These are phyloP conservation scores for Phoenix dactylifera DNA, from an alignment of 176 grass and related monocot species.

Conservation along the genomic window DNA sequence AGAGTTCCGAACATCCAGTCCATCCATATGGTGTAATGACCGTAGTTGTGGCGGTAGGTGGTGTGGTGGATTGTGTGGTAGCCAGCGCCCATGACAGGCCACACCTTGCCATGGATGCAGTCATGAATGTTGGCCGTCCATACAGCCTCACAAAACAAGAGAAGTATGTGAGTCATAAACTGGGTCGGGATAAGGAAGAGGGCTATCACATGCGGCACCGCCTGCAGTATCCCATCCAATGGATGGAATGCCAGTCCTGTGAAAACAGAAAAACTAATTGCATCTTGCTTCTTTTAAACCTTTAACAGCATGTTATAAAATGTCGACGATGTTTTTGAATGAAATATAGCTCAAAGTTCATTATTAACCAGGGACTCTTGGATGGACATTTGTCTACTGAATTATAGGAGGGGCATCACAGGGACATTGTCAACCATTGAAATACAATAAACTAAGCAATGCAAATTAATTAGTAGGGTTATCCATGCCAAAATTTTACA, in stretches of 20 bases:
- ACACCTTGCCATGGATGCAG: slow-evolving; percentile 91
- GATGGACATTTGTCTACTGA: too few species aligned
- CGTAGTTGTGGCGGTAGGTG: slow-evolving; percentile 92
- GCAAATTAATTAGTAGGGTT: too few species aligned
- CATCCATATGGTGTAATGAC: slow-evolving; percentile 94
- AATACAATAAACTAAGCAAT: too few species aligned
- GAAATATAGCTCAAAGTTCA: too few species aligned
- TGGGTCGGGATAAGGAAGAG: slow-evolving; percentile 62
- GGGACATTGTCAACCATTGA: too few species aligned
- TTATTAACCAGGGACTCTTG: too few species aligned
- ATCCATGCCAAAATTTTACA: too few species aligned
- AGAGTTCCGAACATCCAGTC: slow-evolving; percentile 96
- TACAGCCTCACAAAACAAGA: slow-evolving; percentile 62
- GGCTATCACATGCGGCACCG: slow-evolving; percentile 67
- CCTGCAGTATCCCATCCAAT: slow-evolving; percentile 90
- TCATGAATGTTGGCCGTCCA: slow-evolving; percentile 97
- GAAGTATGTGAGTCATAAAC: slow-evolving; percentile 46
- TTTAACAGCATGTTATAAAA: too few species aligned
- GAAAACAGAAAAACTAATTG: neutral
- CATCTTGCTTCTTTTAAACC: too few species aligned
- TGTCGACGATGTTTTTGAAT: too few species aligned
- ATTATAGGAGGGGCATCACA: too few species aligned
- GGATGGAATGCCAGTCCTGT: slow-evolving; percentile 90
- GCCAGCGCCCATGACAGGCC: slow-evolving; percentile 94
- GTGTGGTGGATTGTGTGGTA: slow-evolving; percentile 98